Base-by-base conservation (phyloP, 345 rosid genomes). In the Gynandropsis gynandra region DNA sequence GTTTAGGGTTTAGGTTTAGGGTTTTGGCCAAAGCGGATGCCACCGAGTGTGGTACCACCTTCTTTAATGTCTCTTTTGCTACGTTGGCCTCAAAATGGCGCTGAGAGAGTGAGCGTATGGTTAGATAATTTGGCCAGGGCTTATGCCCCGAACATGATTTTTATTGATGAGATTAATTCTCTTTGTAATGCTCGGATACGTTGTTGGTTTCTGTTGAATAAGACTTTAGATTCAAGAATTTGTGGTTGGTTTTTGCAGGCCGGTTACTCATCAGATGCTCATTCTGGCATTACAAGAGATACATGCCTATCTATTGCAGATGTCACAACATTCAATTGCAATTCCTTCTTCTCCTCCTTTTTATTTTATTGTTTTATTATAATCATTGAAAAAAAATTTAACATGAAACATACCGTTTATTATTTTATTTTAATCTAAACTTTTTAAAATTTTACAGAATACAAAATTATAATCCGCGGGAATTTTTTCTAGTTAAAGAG, bases 51-150 rank as follows among this genome's bases (percentile, higher is more conserved):
- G 94, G 97, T 29, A 89, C 97, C 44, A 89, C 97, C 4, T 89
- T 89, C 71, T 89, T 89, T 69, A 89, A 89, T 60, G 97, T 89
- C 49, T 89, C 97, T 54, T 85, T 95, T 49, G 95, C 97, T 24
- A 89, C 97, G 8, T 74, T 89, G 59, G 95, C 97, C 67, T 89
- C 97, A 62, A 89, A 89, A 62, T 89, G 95, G 95, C 95, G 94
- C 1, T 95, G 97, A 34, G 97, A 89, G 80, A 89, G 95, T 75
- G 97, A 89, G 69, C 90, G 95, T 37, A 86, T 86, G 97, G 97
- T 89, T 6, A 81, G 95, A 49, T 80, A 87, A 83, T 59, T 72
- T 83, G 19, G 90, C 90, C 0, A 86, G 97, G 64, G 90, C 97
- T 43, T 86, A 89, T 81, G 95, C 97, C 24, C 97, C 97, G 12